Base-by-base conservation (phyloP, 306 rosid genomes). In the Neltuma alba region DNA sequence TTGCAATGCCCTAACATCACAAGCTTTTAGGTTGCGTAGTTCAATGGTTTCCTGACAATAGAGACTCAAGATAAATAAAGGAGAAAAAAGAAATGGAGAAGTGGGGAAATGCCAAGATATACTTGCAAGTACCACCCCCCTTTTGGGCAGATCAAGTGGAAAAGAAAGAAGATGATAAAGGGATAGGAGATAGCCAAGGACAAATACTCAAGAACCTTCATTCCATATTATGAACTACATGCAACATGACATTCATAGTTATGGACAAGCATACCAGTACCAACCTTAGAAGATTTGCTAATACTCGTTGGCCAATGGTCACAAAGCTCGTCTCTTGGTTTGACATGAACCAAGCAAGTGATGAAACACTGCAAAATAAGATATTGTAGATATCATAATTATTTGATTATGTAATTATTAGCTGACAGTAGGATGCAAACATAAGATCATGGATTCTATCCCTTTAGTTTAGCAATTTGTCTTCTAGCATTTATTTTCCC, bases 331-430 rank as follows among this genome's bases (percentile, higher is more conserved):
- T 93, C 86, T 95, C 99, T 77, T 95, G 98, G 80, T 91, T 95
- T 44, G 99, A 95, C 99, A 95, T 95, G 89, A 95, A 95, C 99
- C 97, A 95, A 72, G 96, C 99, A 40, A 93, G 99, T 57, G 99
- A 93, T 25, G 99, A 95, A 84, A 95, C 99, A 93, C 99, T 95
- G 96, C 77, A 84, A 70, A 85, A 79, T 61, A 76, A 33, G 28
- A 21, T 52, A 21, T 52, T n/a, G 25, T 52, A 52, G 25, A 48
- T 48, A 48, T 20, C 54, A 16, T 47, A 16, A 47, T 47, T 5
- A 47, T 47, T 5, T 50, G 25, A 50, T 50, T 50, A 50, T 50
- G 57, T 20, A 20, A 16, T 20, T 50, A 50, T 50, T 50, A 47
- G 54, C 54, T 15, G 54, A 20, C 58, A 50, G 58, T 20, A 50